These are phyloP conservation scores for Astrocystis sublimbata DNA, from an alignment of 495 filamentous ascomycete species.

Conservation along the genomic window DNA sequence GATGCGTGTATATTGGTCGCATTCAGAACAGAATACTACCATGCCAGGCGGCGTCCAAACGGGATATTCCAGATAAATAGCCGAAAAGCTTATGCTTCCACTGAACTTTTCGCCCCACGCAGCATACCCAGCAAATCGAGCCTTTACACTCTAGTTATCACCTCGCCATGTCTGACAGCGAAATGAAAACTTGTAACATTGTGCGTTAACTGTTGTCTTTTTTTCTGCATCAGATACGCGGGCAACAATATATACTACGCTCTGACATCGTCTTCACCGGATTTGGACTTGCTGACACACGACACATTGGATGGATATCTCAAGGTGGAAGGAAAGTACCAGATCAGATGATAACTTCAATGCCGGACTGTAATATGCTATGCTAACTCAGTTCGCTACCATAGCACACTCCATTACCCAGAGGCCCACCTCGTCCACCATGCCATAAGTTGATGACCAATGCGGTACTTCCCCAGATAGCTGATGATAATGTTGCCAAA, in stretches of 20 bases:
- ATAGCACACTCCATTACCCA: not conserved
- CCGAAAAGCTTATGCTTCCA: not conserved
- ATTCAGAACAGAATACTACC: not conserved
- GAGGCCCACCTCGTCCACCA: not conserved
- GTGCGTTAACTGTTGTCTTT: not conserved
- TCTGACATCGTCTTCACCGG: not conserved
- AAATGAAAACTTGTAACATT: not conserved
- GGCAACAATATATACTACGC: not conserved
- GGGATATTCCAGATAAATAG: not conserved
- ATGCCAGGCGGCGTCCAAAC: conserved; percentile 2
- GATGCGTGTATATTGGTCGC: not conserved
- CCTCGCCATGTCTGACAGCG: not conserved
- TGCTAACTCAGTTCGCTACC: not conserved
- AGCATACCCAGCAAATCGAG: not conserved
- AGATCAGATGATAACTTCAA: not conserved
- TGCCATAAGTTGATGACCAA: not conserved
- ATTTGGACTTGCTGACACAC: not conserved
- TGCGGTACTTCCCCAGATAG: too few relatives aligned
- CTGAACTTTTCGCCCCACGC: not conserved
- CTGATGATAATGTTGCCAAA: too few relatives aligned
- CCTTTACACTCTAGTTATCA: not conserved
- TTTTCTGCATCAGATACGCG: not conserved
- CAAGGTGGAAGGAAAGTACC: too few relatives aligned
- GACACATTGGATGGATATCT: not conserved
- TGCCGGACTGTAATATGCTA: not conserved